Percentiles rank a stretch among this genome's conserved stretches.
Conservation (phyloP, 345 rosid species). For the Brassica napus region Da-Ae NC_063438.1:13602501-13603000, state of each 20-base stretch:
- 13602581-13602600: slow-evolving; percentile 49
- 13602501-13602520: slow-evolving; percentile 24
- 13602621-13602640: slow-evolving; percentile 58
- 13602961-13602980: slow-evolving; percentile 71
- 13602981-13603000: slow-evolving; percentile 98
- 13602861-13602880: slow-evolving; percentile 78
- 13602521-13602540: slow-evolving; percentile 52
- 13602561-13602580: slow-evolving; percentile 76
- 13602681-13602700: slow-evolving; percentile 53
- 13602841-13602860: slow-evolving; percentile 89
- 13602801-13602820: slow-evolving; percentile 64
- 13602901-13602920: slow-evolving; percentile 83
- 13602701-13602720: slow-evolving; percentile 55
- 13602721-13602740: slow-evolving; percentile 52
- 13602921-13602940: slow-evolving; percentile 93
- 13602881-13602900: slow-evolving; percentile 67
- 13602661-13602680: slow-evolving; percentile 60
- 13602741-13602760: slow-evolving; percentile 49
- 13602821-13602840: slow-evolving; percentile 97
- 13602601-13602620: slow-evolving; percentile 49
- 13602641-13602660: slow-evolving; percentile 54
- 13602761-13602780: slow-evolving; percentile 73
- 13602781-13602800: slow-evolving; percentile 69
- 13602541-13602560: slow-evolving; percentile 57
- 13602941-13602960: slow-evolving; percentile 83